Base-by-base conservation (phyloP, 202 grass and related monocot species). In the Setaria italica region DNA sequence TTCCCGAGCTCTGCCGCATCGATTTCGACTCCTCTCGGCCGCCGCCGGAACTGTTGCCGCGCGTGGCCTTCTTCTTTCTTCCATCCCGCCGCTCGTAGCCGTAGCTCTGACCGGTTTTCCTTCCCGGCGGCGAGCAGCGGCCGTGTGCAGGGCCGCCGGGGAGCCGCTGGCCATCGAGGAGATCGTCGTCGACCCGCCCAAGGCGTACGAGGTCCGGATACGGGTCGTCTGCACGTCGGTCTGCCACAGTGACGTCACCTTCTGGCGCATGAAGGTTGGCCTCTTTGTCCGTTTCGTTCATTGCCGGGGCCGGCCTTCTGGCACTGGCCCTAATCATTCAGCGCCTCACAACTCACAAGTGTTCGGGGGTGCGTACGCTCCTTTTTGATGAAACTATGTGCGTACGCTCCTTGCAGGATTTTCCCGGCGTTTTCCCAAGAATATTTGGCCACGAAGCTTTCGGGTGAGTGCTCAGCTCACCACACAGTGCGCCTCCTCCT, bases 391-490 rank as follows among this genome's bases (percentile, higher is more conserved):
- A 25, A 25, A 25, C 25, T 25, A 25, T 9, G 1, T 57, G 9
- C 17, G 32, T 25, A 2, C 17, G 6, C 63, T 41, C 25, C 25
- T 25, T 25, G 48, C 87, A 92, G 90, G 92, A 86, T 69, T 82
- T 88, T 32, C 87, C 90, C 11, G 85, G 64, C 55, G 47, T 86
- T 45, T 88, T 88, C 90, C 92, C 92, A 1, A 83, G 88, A 81
- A 94, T 98, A 19, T 85, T 95, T 45, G 95, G 95, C 42, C 95
- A 98, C 78, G 95, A 98, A 67, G 93, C 95, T 5, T 92, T 94
- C 60, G 95, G 95, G 95, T 98, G 72, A 88, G 84, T 84, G 33
- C 85, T 84, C 55, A 6, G 39, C 67, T 20, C 55, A 6, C 74
- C 20, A 57, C 19, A 12, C 69, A 14, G 7, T 53, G 13, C 14